Evolutionary conservation across 352 stramenopile genomes (phyloP).

Genomic region (Globisporangium recalcitrans): DNA sequence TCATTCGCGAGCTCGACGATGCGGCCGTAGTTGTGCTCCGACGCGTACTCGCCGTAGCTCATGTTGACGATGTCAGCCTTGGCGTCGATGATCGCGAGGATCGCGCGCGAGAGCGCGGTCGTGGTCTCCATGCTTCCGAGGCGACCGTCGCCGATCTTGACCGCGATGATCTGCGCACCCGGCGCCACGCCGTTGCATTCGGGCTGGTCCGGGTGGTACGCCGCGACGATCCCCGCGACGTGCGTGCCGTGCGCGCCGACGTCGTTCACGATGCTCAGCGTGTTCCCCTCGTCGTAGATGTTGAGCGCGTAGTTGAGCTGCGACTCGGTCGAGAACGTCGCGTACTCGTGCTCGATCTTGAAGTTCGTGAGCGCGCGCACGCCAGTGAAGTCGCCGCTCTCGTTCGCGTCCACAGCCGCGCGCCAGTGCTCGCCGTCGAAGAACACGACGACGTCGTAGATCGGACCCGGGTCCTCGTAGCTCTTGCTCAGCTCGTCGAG

Average conservation of each 20-base stretch:
- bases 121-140: slow-evolving; percentile 94
- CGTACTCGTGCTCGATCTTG: slow-evolving; percentile 73
- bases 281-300: slow-evolving; percentile 92
- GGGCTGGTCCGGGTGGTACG: slow-evolving; percentile 81
- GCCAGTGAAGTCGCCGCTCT: slow-evolving; percentile 80
- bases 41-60: slow-evolving; percentile 93
- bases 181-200: slow-evolving; percentile 91
- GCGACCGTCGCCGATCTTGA: slow-evolving; percentile 95
- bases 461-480: slow-evolving; percentile 89
- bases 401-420: slow-evolving; percentile 81
- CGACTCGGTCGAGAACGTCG: slow-evolving; percentile 85
- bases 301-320: slow-evolving; percentile 95
- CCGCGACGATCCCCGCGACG: slow-evolving; percentile 92
- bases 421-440: slow-evolving; percentile 74
- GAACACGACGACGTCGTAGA: slow-evolving; percentile 92
- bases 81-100: slow-evolving; percentile 85
- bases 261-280: slow-evolving; percentile 92
- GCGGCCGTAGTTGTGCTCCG: slow-evolving; percentile 83
- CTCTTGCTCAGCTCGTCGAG: slow-evolving; percentile 68
- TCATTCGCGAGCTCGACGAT: slow-evolving; percentile 88
- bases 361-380: slow-evolving; percentile 70
- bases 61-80: slow-evolving; percentile 96
- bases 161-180: slow-evolving; percentile 89
- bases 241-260: slow-evolving; percentile 94
- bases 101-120: slow-evolving; percentile 81